A percentile compares a stretch with the other conserved stretches of the same genome.
These are phyloP conservation scores for Ananas comosus DNA, from an alignment of 176 grass and related monocot species.

Conservation along the genomic window DNA sequence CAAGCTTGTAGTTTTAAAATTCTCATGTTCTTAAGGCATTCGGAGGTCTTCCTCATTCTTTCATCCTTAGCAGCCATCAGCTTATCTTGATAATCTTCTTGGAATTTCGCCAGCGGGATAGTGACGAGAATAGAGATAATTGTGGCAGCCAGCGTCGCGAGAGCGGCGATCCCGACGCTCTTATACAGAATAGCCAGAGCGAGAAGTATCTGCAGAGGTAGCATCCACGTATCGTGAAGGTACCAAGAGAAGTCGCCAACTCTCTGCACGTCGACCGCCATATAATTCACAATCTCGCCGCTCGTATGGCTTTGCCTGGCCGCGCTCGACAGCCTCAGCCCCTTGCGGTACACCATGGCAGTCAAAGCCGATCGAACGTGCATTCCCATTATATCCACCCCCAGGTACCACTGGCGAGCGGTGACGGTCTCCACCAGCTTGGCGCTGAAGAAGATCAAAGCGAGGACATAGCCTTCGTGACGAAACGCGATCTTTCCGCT, in stretches of 20 bases:
- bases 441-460: conserved; percentile 63
- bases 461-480: conserved; percentile 88
- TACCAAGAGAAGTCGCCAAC: conserved; percentile 98
- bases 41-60: conserved; percentile 90
- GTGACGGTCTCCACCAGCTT: conserved; percentile 77
- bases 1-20: conserved; percentile 90
- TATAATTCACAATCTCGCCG: conserved; percentile 98
- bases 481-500: conserved; percentile 78
- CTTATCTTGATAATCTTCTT: conserved; percentile 91
- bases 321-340: conserved; percentile 67
- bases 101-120: conserved; percentile 78
- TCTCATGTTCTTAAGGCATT: conserved; percentile 89
- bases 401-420: conserved; percentile 86
- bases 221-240: conserved; percentile 97
- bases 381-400: conserved; percentile 98
- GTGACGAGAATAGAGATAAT: conserved; percentile 67
- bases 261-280: conserved; percentile 96
- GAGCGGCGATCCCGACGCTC: conserved; percentile 58
- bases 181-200: conserved; percentile 89
- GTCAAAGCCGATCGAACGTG: conserved; percentile 91
- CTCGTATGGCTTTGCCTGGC: conserved; percentile 78
- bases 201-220: conserved; percentile 91
- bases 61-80: conserved; percentile 96
- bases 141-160: conserved; percentile 70
- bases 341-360: conserved; percentile 90